Evolutionary conservation across 2,329 filamentous ascomycete species (phyloP).

Genomic region (Fusarium drepaniforme): DNA sequence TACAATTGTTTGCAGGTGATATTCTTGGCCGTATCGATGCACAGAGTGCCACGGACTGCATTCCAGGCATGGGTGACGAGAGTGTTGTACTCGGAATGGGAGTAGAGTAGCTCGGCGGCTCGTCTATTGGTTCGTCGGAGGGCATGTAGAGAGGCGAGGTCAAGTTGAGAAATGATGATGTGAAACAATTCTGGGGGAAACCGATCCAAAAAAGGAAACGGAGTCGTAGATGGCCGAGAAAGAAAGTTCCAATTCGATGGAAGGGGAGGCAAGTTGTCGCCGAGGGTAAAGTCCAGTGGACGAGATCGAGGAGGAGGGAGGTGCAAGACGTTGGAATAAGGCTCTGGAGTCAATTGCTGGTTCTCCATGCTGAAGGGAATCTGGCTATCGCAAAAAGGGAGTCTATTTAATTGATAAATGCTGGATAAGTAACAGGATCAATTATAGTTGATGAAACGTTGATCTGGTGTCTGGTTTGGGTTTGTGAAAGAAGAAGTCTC

Average conservation of each 20-base stretch:
- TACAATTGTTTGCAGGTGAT: constrained; percentile 3
- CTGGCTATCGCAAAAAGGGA: background rate
- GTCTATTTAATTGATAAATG: background rate
- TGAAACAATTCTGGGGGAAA: constrained; percentile 5
- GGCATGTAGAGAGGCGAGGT: constrained; percentile 1
- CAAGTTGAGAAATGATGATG: constrained; percentile 6
- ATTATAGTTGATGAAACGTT: background rate
- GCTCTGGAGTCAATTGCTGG: background rate
- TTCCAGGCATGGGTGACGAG: constrained; percentile 5
- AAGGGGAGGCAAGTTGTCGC: background rate
- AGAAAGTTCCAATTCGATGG: background rate
- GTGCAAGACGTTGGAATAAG: background rate
- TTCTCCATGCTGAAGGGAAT: background rate
- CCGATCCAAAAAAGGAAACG: background rate
- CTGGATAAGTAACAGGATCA: background rate
- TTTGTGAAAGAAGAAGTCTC: background rate
- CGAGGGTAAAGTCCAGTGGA: background rate
- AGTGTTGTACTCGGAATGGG: constrained; percentile 1
- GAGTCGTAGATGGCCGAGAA: background rate
- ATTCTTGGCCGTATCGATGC: background rate
- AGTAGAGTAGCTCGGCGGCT: constrained; percentile 6
- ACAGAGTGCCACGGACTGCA: background rate
- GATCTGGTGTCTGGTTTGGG: background rate
- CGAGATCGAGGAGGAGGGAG: background rate
- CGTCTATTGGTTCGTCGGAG: constrained; percentile 3